Evolutionary conservation across 495 filamentous ascomycete species (phyloP), one percentile per base, ranked within the genome.

Genomic region (Aspergillus kassunensis): DNA sequence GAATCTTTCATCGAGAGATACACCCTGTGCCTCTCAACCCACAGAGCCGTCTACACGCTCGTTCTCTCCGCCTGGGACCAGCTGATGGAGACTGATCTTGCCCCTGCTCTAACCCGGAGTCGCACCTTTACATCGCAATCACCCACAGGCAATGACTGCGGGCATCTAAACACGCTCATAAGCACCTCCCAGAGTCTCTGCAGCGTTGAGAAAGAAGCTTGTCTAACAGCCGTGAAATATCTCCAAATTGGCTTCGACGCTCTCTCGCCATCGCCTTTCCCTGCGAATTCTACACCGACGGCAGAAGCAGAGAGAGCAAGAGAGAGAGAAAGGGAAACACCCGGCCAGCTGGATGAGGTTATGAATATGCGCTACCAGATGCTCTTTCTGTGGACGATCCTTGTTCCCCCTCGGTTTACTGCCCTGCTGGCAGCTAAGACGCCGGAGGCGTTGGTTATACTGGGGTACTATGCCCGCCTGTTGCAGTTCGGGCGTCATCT

Each of bases 391-490:
- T 74, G 73, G 70, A 52, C 54, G 15, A 58, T 72, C 10, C 58
- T 56, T 2, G 45, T 68, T 4, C 51, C 65, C 3, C 33, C 46
- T 3, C 57, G 54, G 4, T 73, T 62, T 50, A 67, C 55, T 4
- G 44, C 54, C 1, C 33, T 73, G 27, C 39, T 73, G 13, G 44
- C 40, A 8, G 39, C 58, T 30, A 53, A 61, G 23, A 47, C 51
- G 24, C 67, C 70, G 0, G 69, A 72, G 44, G 70, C 71, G 0
- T 49, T 77, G n/a, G 52, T 71, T 9, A 57, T 77, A 6, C 52
- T 76, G n/a, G 68, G 64, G 3, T 66, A 72, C 48, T 76, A 68
- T 53, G 57, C 65, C 0, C 53, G 72, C n/a, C 15, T 73, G 8
- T 46, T 75, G 30, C 61, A 75, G 54, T 50, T 51, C 12, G 49